Percentiles rank a stretch among this genome's conserved stretches.
Conservation (phyloP, 495 filamentous ascomycete genomes). For the Daldinia grandis region DNA sequence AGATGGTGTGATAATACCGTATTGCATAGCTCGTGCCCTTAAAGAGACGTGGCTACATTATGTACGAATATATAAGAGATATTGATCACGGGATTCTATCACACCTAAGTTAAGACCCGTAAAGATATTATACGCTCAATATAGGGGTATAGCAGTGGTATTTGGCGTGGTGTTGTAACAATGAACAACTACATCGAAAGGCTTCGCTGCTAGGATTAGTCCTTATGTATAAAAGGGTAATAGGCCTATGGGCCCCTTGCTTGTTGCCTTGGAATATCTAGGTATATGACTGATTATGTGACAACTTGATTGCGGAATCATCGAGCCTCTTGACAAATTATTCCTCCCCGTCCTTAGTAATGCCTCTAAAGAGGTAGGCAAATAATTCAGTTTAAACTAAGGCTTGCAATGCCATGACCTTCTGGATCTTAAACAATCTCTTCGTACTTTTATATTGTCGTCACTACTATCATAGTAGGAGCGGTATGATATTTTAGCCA, state of each 20-base stretch:
- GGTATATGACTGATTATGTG: neutral
- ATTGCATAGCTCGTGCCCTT: neutral
- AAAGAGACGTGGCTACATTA: neutral
- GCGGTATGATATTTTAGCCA: too few relatives aligned
- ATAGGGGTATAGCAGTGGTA: neutral
- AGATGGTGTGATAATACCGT: conserved; percentile 4
- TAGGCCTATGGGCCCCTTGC: neutral
- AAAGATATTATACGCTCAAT: neutral
- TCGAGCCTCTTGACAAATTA: neutral
- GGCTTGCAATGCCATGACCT: too few relatives aligned
- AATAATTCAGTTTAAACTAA: neutral
- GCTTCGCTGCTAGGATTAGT: neutral
- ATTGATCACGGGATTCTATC: neutral
- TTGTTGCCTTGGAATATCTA: neutral
- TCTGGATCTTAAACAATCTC: too few relatives aligned
- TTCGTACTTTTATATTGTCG: too few relatives aligned
- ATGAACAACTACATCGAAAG: neutral
- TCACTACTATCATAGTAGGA: too few relatives aligned
- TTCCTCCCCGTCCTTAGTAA: neutral
- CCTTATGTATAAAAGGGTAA: neutral
- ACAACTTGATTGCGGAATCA: neutral
- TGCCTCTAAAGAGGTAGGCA: neutral
- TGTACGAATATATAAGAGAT: neutral
- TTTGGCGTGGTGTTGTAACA: neutral
- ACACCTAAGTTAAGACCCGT: neutral